Conservation (phyloP, 768 basidiomycete genomes). For the Agaricus sinodeliciosus region DNA sequence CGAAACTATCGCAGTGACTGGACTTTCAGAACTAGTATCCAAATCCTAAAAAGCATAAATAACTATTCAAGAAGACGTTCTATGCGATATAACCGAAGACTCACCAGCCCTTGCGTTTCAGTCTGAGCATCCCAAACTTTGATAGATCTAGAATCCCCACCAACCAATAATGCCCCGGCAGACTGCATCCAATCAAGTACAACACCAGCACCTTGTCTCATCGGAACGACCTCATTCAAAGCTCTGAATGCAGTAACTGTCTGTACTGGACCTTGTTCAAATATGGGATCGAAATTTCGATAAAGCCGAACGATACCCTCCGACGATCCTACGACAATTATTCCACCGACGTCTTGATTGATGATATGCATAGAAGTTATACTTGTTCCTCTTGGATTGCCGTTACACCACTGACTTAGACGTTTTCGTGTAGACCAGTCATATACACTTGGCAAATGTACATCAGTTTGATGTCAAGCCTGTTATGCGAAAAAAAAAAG, state of each 20-base stretch:
- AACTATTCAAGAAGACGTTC: not conserved
- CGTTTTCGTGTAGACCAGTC: slow-evolving; percentile 85
- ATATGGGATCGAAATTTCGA: slow-evolving; percentile 79
- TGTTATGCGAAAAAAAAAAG: not conserved
- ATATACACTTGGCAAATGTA: slow-evolving; percentile 60
- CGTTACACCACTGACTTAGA: slow-evolving; percentile 83
- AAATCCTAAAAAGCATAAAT: slow-evolving; percentile 53
- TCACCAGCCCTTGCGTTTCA: slow-evolving; percentile 69
- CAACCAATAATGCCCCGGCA: slow-evolving; percentile 78
- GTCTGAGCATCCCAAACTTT: slow-evolving; percentile 94
- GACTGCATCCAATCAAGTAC: slow-evolving; percentile 93
- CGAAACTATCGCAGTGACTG: slow-evolving; percentile 78
- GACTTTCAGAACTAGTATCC: slow-evolving; percentile 84
- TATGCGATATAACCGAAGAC: slow-evolving; percentile 16
- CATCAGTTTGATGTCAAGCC: not conserved
- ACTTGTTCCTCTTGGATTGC: slow-evolving; percentile 72
- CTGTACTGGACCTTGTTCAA: slow-evolving; percentile 70
- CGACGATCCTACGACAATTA: slow-evolving; percentile 84
- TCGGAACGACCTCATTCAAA: slow-evolving; percentile 67
- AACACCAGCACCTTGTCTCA: slow-evolving; percentile 76
- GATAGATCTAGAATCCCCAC: slow-evolving; percentile 85
- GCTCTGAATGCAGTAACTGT: slow-evolving; percentile 94
- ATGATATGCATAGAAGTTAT: slow-evolving; percentile 89
- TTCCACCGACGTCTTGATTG: slow-evolving; percentile 91
- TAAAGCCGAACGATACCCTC: slow-evolving; percentile 91